A percentile compares a stretch with the other conserved stretches of the same genome.
phyloP scores from a whole-genome alignment of 306 rosid genomes.

The Cicer chorassanicum region DNA sequence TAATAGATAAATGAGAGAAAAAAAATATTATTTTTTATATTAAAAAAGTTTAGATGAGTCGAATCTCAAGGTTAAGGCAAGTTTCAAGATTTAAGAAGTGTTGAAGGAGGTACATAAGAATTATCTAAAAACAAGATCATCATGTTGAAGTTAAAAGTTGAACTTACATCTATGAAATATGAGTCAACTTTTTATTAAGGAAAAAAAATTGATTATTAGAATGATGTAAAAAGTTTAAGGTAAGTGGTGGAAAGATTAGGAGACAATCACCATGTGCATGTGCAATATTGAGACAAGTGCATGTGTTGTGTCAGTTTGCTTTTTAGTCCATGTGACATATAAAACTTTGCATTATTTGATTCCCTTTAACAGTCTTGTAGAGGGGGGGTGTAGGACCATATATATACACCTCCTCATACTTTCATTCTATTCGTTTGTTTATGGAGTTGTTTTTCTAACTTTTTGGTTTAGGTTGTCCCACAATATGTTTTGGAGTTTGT shows the following conservation, averaged over 20 bases:
- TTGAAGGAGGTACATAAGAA: too few species aligned
- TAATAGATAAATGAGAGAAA: neutral
- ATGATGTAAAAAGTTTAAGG: conserved; percentile 39
- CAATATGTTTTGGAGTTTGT: conserved; percentile 51
- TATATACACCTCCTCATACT: neutral
- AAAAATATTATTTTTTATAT: conserved; percentile 19
- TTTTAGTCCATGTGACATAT: conserved; percentile 71
- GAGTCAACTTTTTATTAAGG: too few species aligned
- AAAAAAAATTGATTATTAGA: conserved; percentile 5
- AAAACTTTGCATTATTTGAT: conserved; percentile 61
- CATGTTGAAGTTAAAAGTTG: too few species aligned
- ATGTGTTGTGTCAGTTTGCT: conserved; percentile 87
- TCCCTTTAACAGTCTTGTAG: conserved; percentile 61
- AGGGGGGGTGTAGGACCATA: conserved; percentile 60
- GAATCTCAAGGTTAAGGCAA: too few species aligned
- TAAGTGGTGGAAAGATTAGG: conserved; percentile 44
- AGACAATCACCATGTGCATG: conserved; percentile 72
- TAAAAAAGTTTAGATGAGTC: too few species aligned
- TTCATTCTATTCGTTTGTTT: conserved; percentile 42
- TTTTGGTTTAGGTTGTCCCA: conserved; percentile 44
- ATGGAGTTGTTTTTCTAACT: conserved; percentile 45
- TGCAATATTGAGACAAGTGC: conserved; percentile 73
- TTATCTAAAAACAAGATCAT: too few species aligned
- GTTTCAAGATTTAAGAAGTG: too few species aligned
- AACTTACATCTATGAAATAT: too few species aligned